Conservation (phyloP, 2,329 filamentous ascomycete species). For the Colletotrichum sp. region DNA sequence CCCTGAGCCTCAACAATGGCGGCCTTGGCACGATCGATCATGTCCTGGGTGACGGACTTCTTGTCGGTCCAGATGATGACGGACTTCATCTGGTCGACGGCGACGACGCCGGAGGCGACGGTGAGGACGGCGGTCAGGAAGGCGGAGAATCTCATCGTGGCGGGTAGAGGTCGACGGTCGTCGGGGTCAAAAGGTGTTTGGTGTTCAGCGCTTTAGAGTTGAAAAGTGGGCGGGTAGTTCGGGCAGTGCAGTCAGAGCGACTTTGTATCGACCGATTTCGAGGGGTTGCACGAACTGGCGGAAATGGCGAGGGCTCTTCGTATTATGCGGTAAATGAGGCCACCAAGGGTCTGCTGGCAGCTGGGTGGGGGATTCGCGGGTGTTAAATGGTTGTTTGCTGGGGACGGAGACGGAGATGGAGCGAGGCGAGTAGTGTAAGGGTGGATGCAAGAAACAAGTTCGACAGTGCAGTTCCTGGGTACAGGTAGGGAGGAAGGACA, state of each 20-base stretch:
- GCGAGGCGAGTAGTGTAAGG: background rate
- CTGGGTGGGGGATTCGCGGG: background rate
- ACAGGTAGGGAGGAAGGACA: background rate
- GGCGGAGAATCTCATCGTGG: slow-evolving; percentile 67
- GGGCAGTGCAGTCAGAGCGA: background rate
- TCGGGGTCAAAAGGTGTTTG: background rate
- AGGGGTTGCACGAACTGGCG: background rate
- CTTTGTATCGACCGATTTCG: background rate
- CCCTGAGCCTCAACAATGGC: slow-evolving; percentile 74
- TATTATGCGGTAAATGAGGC: background rate
- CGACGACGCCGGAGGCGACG: slow-evolving; percentile 62
- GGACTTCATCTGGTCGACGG: slow-evolving; percentile 71
- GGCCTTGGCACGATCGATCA: slow-evolving; percentile 75
- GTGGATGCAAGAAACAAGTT: slow-evolving; percentile 13
- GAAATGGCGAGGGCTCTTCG: background rate
- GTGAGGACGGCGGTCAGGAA: slow-evolving; percentile 61
- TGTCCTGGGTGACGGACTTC: slow-evolving; percentile 64
- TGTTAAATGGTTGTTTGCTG: slow-evolving; percentile 20
- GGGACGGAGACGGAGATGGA: background rate
- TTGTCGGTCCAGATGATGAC: slow-evolving; percentile 81
- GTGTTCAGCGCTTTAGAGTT: background rate
- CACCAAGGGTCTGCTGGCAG: background rate
- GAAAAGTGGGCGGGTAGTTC: background rate
- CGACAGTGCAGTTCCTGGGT: background rate
- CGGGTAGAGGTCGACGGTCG: background rate